phyloP scores from a whole-genome alignment of 495 filamentous ascomycete species.

The Poronia punctata region DNA sequence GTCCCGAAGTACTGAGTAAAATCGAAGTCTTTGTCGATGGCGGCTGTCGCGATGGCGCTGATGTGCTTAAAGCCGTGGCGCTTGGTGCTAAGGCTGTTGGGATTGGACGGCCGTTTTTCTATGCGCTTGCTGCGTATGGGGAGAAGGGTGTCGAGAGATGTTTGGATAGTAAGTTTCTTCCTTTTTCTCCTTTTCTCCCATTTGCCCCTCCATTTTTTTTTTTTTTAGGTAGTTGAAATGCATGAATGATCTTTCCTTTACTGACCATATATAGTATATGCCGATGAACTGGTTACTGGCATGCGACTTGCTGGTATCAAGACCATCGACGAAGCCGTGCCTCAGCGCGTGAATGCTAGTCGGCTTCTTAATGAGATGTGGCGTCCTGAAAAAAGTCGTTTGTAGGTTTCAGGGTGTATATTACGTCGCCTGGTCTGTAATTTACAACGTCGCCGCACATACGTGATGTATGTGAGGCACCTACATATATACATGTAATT shows the following conservation, averaged over 20 bases:
- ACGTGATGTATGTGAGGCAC: no score
- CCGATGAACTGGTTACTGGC: slow-evolving; percentile 16
- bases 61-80: slow-evolving; percentile 83
- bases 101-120: slow-evolving; percentile 79
- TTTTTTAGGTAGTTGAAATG: not conserved
- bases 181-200: no score
- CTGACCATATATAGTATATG: no score
- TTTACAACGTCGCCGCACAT: no score
- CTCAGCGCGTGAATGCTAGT: slow-evolving; percentile 23
- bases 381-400: slow-evolving; percentile 17
- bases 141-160: slow-evolving; percentile 60
- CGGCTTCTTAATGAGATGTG: slow-evolving; percentile 24
- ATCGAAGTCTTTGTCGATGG: slow-evolving; percentile 81
- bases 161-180: slow-evolving; percentile 21
- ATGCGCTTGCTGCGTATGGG: slow-evolving; percentile 78
- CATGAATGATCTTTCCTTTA: slow-evolving; percentile 5
- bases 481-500: not conserved
- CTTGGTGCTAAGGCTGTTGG: slow-evolving; percentile 80
- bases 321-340: slow-evolving; percentile 15
- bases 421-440: no score
- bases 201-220: not conserved
- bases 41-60: slow-evolving; percentile 71
- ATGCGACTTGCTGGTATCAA: slow-evolving; percentile 23
- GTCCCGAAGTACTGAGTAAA: slow-evolving; percentile 57
- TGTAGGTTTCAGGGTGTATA: not conserved